A percentile compares a stretch with the other conserved stretches of the same genome.
Conservation (phyloP, 2,329 filamentous ascomycete species). For the Purpureocillium takamizusanense region DNA sequence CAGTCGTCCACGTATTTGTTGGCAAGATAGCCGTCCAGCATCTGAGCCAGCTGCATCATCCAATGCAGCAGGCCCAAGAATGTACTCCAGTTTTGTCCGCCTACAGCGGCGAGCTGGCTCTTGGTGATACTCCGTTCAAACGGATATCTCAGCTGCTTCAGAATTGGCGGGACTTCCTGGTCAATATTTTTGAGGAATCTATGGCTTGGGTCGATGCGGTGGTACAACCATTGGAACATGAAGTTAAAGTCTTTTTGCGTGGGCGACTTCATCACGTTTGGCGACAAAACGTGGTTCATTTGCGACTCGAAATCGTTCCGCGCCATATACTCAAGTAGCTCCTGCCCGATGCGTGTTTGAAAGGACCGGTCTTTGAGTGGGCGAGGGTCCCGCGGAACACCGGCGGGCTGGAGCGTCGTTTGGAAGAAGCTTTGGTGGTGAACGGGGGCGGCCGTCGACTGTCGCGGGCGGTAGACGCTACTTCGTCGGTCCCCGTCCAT, state of each 20-base stretch:
- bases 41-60: conserved; percentile 97
- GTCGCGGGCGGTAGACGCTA: conserved; percentile 68
- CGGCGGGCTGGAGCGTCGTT: conserved; percentile 70
- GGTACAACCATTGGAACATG: conserved; percentile 98
- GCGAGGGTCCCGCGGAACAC: conserved; percentile 77
- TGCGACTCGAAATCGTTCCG: conserved; percentile 96
- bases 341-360: conserved; percentile 75
- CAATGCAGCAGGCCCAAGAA: conserved; percentile 92
- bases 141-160: conserved; percentile 90
- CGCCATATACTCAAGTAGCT: conserved; percentile 84
- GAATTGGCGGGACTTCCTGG: conserved; percentile 82
- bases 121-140: conserved; percentile 95
- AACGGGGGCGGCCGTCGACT: conserved; percentile 57
- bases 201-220: conserved; percentile 88
- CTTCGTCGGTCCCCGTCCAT: conserved; percentile 58
- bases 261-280: conserved; percentile 84
- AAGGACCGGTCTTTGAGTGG: conserved; percentile 74
- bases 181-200: conserved; percentile 92
- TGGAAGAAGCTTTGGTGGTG: conserved; percentile 89
- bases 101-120: conserved; percentile 88
- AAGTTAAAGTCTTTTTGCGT: conserved; percentile 97
- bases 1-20: conserved; percentile 87
- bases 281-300: conserved; percentile 88
- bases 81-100: conserved; percentile 93
- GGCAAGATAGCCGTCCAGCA: conserved; percentile 74